Conservation (phyloP, 75 land plant species). For the Cunninghamia lanceolata region DNA sequence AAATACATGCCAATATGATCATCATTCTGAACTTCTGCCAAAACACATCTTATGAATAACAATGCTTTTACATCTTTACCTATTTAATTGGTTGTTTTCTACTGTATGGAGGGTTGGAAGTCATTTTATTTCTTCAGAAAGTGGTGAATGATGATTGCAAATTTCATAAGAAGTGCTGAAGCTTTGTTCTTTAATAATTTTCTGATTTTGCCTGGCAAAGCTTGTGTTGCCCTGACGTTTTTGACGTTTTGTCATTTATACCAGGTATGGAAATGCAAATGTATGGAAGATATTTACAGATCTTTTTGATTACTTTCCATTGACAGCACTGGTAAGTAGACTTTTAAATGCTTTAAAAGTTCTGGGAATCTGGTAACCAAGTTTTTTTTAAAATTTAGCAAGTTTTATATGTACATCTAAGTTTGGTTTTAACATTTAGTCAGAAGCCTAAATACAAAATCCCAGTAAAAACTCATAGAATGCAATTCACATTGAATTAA, state of each 20-base stretch:
- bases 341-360: neutral
- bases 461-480: neutral
- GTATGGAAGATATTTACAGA: conserved; percentile 97
- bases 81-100: neutral
- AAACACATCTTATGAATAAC: neutral
- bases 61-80: neutral
- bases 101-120: neutral
- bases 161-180: neutral
- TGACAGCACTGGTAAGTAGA: conserved; percentile 76
- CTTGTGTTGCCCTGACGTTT: conserved; percentile 4
- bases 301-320: conserved; percentile 88
- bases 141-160: neutral
- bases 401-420: neutral
- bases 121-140: neutral
- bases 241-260: neutral
- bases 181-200: neutral
- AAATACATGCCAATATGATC: no score
- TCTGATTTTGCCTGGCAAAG: neutral
- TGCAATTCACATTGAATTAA: neutral
- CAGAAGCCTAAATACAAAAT: neutral
- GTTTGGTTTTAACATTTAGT: neutral
- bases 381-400: neutral
- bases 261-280: conserved; percentile 91
- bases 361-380: neutral
- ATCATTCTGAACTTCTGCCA: neutral